Conservation (phyloP, 179 eudicot species). For the Beta macrorhiza region DNA sequence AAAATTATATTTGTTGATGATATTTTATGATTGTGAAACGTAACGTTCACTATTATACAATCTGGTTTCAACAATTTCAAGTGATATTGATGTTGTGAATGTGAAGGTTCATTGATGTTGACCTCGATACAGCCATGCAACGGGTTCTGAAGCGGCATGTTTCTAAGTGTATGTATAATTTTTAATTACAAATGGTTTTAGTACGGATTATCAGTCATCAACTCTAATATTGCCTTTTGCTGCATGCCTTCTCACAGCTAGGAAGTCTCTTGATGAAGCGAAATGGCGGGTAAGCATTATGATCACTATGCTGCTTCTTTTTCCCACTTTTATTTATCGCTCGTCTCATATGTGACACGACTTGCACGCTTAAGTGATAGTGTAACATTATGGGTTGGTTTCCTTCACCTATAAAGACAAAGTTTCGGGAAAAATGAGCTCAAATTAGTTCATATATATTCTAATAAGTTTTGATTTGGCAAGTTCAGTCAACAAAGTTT, state of each 20-base stretch:
- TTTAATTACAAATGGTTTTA: conserved; percentile 1
- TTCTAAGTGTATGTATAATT: conserved; percentile 47
- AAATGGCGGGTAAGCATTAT: conserved; percentile 75
- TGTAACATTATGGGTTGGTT: too few relatives aligned
- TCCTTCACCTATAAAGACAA: too few relatives aligned
- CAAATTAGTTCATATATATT: too few relatives aligned
- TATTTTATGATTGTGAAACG: too few relatives aligned
- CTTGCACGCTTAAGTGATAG: too few relatives aligned
- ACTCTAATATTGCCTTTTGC: conserved; percentile 21
- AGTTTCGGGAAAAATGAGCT: too few relatives aligned
- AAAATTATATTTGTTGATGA: too few relatives aligned
- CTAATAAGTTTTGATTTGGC: too few relatives aligned
- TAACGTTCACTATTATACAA: too few relatives aligned
- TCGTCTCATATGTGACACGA: neutral
- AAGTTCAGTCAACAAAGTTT: too few relatives aligned
- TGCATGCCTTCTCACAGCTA: conserved; percentile 32
- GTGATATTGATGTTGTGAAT: neutral
- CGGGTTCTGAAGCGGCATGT: conserved; percentile 84
- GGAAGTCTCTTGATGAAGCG: conserved; percentile 69
- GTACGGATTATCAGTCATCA: neutral
- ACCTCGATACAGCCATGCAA: conserved; percentile 71
- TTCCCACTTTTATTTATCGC: neutral
- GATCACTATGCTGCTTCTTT: neutral
- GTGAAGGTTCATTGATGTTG: conserved; percentile 82
- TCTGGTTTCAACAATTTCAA: neutral